Percentiles rank a stretch among this genome's conserved stretches.
phyloP scores from a whole-genome alignment of 2,329 filamentous ascomycete species.

The Cladosporium oxysporum region DNA sequence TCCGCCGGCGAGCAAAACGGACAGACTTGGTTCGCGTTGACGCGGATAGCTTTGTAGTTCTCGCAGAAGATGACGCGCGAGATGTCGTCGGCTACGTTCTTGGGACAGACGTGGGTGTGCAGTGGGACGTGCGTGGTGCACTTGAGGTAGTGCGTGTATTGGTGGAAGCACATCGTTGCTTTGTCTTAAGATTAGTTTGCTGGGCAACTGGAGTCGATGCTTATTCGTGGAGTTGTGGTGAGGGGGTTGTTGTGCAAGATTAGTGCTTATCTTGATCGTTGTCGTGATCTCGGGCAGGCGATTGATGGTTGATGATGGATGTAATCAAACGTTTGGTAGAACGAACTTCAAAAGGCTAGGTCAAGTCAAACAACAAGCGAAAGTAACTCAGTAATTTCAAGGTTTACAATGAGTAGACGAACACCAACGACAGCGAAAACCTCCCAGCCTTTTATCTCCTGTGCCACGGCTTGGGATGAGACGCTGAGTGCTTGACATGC shows the following conservation, averaged over 20 bases:
- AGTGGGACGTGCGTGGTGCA: constrained; percentile 34
- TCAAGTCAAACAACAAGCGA: constrained; percentile 11
- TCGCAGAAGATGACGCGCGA: constrained; percentile 37
- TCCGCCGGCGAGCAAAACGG: constrained; percentile 9
- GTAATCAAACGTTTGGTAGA: not conserved
- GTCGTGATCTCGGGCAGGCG: not conserved
- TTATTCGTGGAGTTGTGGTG: not conserved
- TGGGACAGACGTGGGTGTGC: constrained; percentile 35
- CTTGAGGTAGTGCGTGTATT: constrained; percentile 36
- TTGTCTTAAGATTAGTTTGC: not conserved
- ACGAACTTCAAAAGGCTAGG: not conserved
- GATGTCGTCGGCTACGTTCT: constrained; percentile 33
- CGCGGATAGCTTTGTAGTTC: constrained; percentile 31
- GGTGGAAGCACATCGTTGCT: constrained; percentile 35
- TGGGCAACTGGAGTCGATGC: not conserved
- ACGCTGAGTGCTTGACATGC: not conserved
- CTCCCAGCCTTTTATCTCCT: constrained; percentile 12
- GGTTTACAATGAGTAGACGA: not conserved
- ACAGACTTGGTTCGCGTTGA: constrained; percentile 12
- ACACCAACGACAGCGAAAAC: constrained; percentile 1
- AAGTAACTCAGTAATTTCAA: not conserved
- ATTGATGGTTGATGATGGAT: not conserved
- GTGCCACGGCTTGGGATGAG: not conserved
- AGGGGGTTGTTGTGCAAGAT: not conserved
- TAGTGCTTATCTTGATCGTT: not conserved